Evolutionary conservation across 768 basidiomycete species (phyloP).

Genomic region (Pholiota microspora): DNA sequence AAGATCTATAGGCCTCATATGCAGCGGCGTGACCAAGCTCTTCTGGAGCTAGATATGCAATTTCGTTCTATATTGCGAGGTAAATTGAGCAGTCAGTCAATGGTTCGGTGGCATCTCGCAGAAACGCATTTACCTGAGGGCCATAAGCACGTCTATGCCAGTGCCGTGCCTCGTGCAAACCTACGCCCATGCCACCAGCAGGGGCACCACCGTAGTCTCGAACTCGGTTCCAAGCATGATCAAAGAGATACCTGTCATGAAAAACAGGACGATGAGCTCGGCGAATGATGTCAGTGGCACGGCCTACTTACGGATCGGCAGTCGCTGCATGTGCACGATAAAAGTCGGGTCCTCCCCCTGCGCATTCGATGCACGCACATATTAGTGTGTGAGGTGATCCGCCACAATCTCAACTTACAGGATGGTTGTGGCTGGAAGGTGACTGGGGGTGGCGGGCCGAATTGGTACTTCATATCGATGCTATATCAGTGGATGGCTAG

Average conservation of each 20-base stretch:
- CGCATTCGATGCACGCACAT: not conserved
- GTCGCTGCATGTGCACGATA: conserved; percentile 60
- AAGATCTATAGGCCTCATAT: conserved; percentile 71
- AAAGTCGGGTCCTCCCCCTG: conserved; percentile 64
- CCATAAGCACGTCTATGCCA: conserved; percentile 71
- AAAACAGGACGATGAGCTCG: conserved; percentile 18
- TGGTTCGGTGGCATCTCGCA: not conserved
- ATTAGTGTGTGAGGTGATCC: conserved; percentile 19
- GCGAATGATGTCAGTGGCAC: conserved; percentile 13
- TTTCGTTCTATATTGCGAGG: conserved; percentile 40
- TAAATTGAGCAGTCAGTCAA: conserved; percentile 1
- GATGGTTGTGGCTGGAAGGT: conserved; percentile 48
- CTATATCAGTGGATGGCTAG: conserved; percentile 9
- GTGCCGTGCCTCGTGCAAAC: conserved; percentile 56
- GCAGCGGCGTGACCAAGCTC: conserved; percentile 78
- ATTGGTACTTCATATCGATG: conserved; percentile 31
- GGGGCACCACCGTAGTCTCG: conserved; percentile 36
- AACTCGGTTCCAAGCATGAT: conserved; percentile 49
- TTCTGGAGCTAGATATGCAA: conserved; percentile 47
- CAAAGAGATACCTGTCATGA: conserved; percentile 53
- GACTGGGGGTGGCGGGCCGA: conserved; percentile 39
- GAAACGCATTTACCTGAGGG: conserved; percentile 42
- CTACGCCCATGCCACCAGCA: conserved; percentile 41
- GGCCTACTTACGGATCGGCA: conserved; percentile 50
- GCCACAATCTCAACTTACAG: conserved; percentile 37